Base-by-base conservation (phyloP, 768 basidiomycete species). In the Auricularia sp. region DNA sequence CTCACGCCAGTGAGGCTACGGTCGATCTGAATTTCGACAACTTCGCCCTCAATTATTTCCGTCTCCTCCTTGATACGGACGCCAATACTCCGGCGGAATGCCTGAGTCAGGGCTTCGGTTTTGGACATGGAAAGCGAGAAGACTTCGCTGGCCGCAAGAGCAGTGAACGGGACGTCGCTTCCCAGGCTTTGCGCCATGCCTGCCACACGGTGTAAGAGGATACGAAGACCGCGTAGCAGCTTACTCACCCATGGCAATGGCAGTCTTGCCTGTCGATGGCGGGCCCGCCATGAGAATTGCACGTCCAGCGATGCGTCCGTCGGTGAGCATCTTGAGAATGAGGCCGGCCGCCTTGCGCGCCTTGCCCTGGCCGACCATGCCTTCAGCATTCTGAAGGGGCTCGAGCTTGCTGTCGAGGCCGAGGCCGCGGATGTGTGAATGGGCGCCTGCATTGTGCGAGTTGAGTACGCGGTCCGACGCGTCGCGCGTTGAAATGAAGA, bases 41-140 rank as follows among this genome's bases (percentile, higher is more conserved):
- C 93, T 74, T 99, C 96, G 62, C 97, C 97, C 73, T 97, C 94
- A 67, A 98, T 94, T 61, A 99, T 83, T 72, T 99, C 97, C 2
- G 91, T 91, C 78, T 98, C 96, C 73, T 98, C 97, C 74, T 92
- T 96, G 72, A 99, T 98, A 58, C 96, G 82, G 1, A 99, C 94
- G 18, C 96, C 97, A 71, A 99, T 99, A 71, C 93, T 93, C 70
- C 96, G 81, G 69, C 96, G 82, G 77, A 99, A 92, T 0, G 95
- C 93, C 73, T 98, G 96, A 0, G 95, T 98, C 66, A 99, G 83
- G 23, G 94, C 94, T 73, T 99, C 97, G 2, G 97, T 99, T 77
- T 98, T 98, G 35, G 91, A 94, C 92, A 98, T 97, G 70, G 94
- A 93, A 42, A 97, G 81, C 54, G 95, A 98, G 79, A 96, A 98